Evolutionary conservation across 2,329 filamentous ascomycete species (phyloP).

Genomic region (Mollisiaceae sp.): DNA sequence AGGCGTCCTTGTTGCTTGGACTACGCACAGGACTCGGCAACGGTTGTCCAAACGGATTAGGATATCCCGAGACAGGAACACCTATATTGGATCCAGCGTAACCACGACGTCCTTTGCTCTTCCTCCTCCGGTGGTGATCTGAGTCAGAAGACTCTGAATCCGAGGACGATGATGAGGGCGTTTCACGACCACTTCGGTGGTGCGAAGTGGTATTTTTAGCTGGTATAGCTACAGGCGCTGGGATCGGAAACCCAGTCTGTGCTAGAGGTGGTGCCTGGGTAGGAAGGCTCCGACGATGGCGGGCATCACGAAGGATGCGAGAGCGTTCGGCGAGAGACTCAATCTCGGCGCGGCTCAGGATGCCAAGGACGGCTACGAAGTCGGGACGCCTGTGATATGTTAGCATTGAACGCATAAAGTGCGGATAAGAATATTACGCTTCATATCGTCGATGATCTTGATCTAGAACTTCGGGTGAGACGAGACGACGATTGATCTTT

Average conservation of each 20-base stretch:
- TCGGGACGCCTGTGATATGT: constrained; percentile 49
- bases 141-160: constrained; percentile 21
- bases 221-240: constrained; percentile 14
- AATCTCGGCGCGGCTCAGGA: constrained; percentile 58
- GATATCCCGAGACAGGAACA: constrained; percentile 32
- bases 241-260: constrained; percentile 18
- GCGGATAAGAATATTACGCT: constrained; percentile 44
- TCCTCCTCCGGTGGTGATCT: constrained; percentile 15
- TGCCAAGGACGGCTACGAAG: constrained; percentile 65
- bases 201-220: neutral
- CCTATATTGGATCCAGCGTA: constrained; percentile 22
- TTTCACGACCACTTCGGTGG: constrained; percentile 22
- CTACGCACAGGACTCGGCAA: constrained; percentile 27
- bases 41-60: constrained; percentile 32
- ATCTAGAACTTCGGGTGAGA: constrained; percentile 63
- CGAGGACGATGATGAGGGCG: constrained; percentile 20
- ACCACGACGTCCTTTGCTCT: constrained; percentile 8
- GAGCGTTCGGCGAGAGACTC: constrained; percentile 53
- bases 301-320: constrained; percentile 44
- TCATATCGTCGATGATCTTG: constrained; percentile 63
- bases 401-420: neutral
- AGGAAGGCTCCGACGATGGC: constrained; percentile 14
- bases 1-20: constrained; percentile 1
- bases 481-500: constrained; percentile 57
- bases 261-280: constrained; percentile 20